phyloP scores from a whole-genome alignment of 805 yeast species.

The Kodamaea hsintzibuensis region DNA sequence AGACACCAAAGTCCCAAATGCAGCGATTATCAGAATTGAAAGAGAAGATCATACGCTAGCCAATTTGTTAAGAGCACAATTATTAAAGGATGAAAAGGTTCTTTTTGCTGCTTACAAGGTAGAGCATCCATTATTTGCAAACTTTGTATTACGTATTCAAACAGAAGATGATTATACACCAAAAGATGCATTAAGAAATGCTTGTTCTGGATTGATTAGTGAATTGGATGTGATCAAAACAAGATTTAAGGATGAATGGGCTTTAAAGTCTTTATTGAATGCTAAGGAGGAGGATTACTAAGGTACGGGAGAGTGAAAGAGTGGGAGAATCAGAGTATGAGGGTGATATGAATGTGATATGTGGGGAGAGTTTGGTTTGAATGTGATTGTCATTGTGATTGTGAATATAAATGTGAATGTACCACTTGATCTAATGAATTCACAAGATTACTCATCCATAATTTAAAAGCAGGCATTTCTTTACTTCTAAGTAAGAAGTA shows the following conservation, averaged over 20 bases:
- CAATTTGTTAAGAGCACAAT: conserved; percentile 81
- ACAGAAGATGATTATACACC: conserved; percentile 96
- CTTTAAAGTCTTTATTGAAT: conserved; percentile 69
- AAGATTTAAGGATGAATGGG: conserved; percentile 91
- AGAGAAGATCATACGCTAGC: conserved; percentile 98
- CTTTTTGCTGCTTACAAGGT: conserved; percentile 96
- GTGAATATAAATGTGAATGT: too few relatives aligned
- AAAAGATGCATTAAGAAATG: conserved; percentile 83
- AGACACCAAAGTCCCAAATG: conserved; percentile 93
- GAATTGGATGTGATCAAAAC: conserved; percentile 74
- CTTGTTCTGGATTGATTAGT: conserved; percentile 79
- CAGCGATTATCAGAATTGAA: conserved; percentile 88
- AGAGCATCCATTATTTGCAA: conserved; percentile 96
- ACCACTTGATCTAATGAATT: too few relatives aligned
- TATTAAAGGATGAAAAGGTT: conserved; percentile 85
- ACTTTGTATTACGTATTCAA: conserved; percentile 90
- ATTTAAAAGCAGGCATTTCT: background rate
- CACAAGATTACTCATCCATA: too few relatives aligned
- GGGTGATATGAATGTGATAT: too few relatives aligned
- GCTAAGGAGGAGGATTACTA: conserved; percentile 44
- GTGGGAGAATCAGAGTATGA: too few relatives aligned
- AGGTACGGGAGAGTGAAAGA: background rate
- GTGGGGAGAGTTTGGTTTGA: too few relatives aligned
- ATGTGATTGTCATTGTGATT: too few relatives aligned
- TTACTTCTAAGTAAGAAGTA: background rate